Base-by-base conservation (phyloP, 257 asterid genomes). In the Catharanthus roseus region DNA sequence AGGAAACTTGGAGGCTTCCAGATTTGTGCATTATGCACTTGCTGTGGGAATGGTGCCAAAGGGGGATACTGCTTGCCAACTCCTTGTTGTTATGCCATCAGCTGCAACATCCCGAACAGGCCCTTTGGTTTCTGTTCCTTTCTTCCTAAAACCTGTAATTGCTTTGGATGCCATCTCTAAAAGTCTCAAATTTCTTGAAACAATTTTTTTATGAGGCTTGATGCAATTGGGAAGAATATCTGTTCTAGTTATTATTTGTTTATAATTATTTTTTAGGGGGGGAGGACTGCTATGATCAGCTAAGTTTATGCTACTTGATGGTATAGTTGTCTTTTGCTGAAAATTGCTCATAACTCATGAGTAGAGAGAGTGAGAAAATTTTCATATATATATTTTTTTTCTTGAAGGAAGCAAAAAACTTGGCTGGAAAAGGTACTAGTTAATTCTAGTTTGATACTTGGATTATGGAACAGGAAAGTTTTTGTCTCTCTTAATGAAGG, bases 41-140 rank as follows among this genome's bases (percentile, higher is more conserved):
- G 97, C 79, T 90, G 97, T 75, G 93, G 82, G 24, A 86, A 81
- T 26, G 88, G 74, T 18, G 68, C 80, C 67, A 83, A 62, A 65
- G 83, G 72, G 60, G 79, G 79, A 73, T 86, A 80, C 74, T 90
- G 97, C 64, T 45, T 87, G 74, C 85, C 95, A 31, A 80, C 95
- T 55, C 95, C 97, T 21, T 90, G 97, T 80, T 90, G 97, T 85
- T 89, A 88, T 78, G 90, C 95, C 42, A 88, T 90, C 79, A 90
- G 86, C 69, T 90, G 97, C 89, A 88, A 90, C 81, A 90, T 90
- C 38, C 97, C 97, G 68, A 86, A 90, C 83, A 85, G 92, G 84
- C 97, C 97, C 79, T 90, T 90, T 77, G 97, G 97, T 0, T 87
- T 72, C 79, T 90, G 97, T 51, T 87, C 97, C 45, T 90, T 90